Evolutionary conservation across 805 yeast genomes (phyloP), one percentile per base, ranked within the genome.

Genomic region (Kuraishia capsulata): DNA sequence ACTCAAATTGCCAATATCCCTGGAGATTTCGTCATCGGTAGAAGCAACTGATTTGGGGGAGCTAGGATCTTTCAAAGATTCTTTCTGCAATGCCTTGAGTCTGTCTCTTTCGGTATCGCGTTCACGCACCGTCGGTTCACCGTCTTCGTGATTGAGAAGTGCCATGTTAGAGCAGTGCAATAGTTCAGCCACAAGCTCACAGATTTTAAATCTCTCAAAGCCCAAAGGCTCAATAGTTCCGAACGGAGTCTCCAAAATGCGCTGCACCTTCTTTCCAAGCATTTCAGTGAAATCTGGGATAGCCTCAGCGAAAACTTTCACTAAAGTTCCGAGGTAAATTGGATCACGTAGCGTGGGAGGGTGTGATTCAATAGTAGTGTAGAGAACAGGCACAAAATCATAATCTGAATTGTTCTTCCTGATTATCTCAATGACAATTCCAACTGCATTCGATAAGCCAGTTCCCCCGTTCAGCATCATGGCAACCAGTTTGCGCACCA

Each of bases 91-190:
- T 49, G 51, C 59, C 33, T 61, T 54, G 36, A 81, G 60, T 21
- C 77, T 65, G 18, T 62, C 65, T 42, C 96, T 70, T 26, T 79
- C 75, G 10, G 61, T 56, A 51, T 88, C 95, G 36, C 96, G 71
- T 40, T 80, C 76, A 29, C 57, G 57, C 10, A 85, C 81, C 29
- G 84, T 72, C 20, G 66, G 66, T 47, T 81, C 88, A 16, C 89
- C 87, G 38, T 69, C 70, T 30, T 72, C 75, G 30, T 87, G 88
- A 54, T 89, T 92, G 47, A 92, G 70, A 18, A 89, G 67, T 2
- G 80, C 80, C 97, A 92, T 92, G 61, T 92, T 92, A 18, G 96
- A 87, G 53, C 98, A 92, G 59, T 92, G 98, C 40, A 92, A 62
- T 20, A 92, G 67, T 54, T 92, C 98, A 0, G 98, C 98, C 28